These are phyloP conservation scores for Linnemannia exigua DNA, from an alignment of 192 early-diverging fungal genomes.

Conservation along the genomic window DNA sequence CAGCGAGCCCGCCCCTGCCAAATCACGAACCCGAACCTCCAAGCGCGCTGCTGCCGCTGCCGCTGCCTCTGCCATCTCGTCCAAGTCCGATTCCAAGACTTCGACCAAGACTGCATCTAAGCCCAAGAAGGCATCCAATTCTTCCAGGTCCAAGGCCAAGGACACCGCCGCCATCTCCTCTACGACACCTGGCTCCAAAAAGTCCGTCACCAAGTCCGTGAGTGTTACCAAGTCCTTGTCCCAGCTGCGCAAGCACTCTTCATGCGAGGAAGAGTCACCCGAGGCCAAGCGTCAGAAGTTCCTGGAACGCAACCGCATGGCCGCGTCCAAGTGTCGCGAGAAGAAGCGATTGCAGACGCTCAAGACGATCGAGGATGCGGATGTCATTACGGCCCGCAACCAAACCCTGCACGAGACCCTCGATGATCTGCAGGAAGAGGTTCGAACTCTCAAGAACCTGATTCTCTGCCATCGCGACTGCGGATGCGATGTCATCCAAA, in stretches of 20 bases:
- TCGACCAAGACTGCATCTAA: not conserved
- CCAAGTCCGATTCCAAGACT: constrained; percentile 5
- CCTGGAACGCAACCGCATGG: constrained; percentile 57
- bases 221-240: not conserved
- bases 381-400: constrained; percentile 46
- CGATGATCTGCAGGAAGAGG: constrained; percentile 45
- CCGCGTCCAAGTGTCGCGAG: constrained; percentile 46
- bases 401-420: constrained; percentile 37
- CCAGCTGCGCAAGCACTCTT: constrained; percentile 25
- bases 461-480: constrained; percentile 54
- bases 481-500: constrained; percentile 52
- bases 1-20: not conserved
- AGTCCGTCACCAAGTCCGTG: not conserved
- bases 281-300: constrained; percentile 56
- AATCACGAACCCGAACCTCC: constrained; percentile 7
- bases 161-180: not conserved
- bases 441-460: constrained; percentile 50
- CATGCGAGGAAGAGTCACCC: constrained; percentile 31
- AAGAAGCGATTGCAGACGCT: constrained; percentile 52
- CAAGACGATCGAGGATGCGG: constrained; percentile 51
- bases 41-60: constrained; percentile 12
- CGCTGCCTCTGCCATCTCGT: not conserved
- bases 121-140: not conserved
- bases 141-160: constrained; percentile 13
- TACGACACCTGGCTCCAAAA: not conserved